These are phyloP conservation scores for Lecanosticta acicola DNA, from an alignment of 2,329 filamentous ascomycete species.

Conservation along the genomic window DNA sequence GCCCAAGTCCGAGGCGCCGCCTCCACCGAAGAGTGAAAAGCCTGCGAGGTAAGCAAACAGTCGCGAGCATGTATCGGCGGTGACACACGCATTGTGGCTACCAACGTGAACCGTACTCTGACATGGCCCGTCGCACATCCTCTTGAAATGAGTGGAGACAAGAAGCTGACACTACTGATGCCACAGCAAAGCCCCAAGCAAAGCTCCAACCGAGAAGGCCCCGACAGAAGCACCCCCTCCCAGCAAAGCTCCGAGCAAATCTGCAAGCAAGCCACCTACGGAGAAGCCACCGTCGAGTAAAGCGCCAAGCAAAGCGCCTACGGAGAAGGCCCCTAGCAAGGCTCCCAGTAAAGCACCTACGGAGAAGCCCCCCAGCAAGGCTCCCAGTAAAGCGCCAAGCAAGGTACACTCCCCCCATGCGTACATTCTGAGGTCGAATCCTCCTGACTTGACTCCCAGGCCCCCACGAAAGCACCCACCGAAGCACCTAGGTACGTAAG, in stretches of 20 bases:
- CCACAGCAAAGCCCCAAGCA: not conserved
- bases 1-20: not conserved
- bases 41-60: not conserved
- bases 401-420: too few relatives aligned
- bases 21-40: not conserved
- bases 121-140: not conserved
- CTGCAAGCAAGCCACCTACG: constrained; percentile 3
- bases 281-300: not conserved
- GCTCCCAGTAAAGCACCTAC: constrained; percentile 4
- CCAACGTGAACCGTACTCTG: too few relatives aligned
- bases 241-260: constrained; percentile 7
- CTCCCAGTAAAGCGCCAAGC: constrained; percentile 1
- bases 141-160: not conserved
- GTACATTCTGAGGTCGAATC: too few relatives aligned
- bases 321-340: not conserved
- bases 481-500: constrained; percentile 16
- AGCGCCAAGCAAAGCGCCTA: constrained; percentile 18
- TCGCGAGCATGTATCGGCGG: not conserved
- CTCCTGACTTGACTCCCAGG: constrained; percentile 3
- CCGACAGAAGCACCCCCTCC: not conserved
- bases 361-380: not conserved
- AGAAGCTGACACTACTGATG: not conserved
- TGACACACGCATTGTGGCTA: too few relatives aligned
- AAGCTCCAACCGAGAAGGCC: not conserved
- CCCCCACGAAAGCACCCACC: constrained; percentile 7